Conservation (phyloP, 164 flowering plant genomes). For the Piper longum region DNA sequence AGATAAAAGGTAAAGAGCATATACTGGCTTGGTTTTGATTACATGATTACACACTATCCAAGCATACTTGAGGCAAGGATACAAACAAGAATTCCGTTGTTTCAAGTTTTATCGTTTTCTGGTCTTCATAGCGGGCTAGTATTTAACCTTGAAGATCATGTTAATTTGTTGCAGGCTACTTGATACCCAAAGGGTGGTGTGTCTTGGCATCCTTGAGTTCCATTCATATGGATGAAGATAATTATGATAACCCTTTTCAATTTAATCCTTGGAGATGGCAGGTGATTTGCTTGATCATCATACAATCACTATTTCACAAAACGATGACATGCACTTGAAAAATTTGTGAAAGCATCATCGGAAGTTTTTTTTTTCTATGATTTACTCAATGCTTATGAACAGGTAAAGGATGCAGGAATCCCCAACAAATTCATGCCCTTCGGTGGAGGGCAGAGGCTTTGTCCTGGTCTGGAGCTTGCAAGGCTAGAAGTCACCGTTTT, state of each 20-base stretch:
- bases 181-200: constrained; percentile 86
- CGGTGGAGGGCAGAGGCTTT: constrained; percentile 94
- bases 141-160: neutral
- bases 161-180: constrained; percentile 37
- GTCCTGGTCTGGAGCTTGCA: constrained; percentile 80
- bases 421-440: constrained; percentile 57
- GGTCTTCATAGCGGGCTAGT: no score
- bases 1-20: constrained; percentile 51
- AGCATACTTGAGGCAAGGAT: no score
- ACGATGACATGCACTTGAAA: no score
- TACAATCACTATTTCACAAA: neutral
- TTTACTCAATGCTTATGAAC: neutral
- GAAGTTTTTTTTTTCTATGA: neutral
- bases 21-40: neutral
- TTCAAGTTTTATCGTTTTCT: no score
- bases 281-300: constrained; percentile 18
- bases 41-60: no score
- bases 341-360: no score
- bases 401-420: constrained; percentile 3
- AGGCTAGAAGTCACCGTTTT: constrained; percentile 83
- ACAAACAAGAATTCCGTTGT: no score
- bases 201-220: constrained; percentile 71
- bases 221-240: constrained; percentile 72
- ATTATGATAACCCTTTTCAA: constrained; percentile 56
- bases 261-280: constrained; percentile 99